phyloP scores from a whole-genome alignment of 163 green algal species.

The Scenedesmus sp. region DNA sequence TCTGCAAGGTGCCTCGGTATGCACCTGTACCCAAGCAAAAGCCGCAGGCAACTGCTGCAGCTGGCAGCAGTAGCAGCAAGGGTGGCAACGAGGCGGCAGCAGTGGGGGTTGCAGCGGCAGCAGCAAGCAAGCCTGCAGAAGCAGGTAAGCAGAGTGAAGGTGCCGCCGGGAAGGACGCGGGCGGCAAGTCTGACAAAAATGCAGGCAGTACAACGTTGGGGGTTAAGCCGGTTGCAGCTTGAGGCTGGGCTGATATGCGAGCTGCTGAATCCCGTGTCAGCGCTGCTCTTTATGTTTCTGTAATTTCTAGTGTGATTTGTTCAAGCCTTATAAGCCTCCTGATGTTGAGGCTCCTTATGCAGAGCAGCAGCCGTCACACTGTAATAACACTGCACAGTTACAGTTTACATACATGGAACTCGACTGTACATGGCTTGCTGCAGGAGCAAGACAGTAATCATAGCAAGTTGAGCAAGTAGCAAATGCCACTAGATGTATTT shows the following conservation, averaged over 20 bases:
- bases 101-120: not conserved
- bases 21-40: constrained; percentile 39
- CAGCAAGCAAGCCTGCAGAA: not conserved
- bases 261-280: not conserved
- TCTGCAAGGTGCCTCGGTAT: constrained; percentile 64
- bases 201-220: not conserved
- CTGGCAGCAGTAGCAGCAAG: not conserved
- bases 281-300: not conserved
- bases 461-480: too few relatives aligned
- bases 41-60: not conserved
- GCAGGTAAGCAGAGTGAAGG: not conserved
- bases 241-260: not conserved
- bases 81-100: not conserved
- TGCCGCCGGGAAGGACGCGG: not conserved
- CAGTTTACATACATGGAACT: too few relatives aligned
- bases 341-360: too few relatives aligned
- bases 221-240: not conserved
- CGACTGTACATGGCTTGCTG: too few relatives aligned
- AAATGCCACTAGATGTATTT: too few relatives aligned
- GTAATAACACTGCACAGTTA: too few relatives aligned
- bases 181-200: not conserved
- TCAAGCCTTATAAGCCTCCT: not conserved
- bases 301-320: not conserved
- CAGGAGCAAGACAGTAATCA: too few relatives aligned
- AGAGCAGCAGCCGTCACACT: too few relatives aligned